phyloP scores from a whole-genome alignment of 768 basidiomycete species.

The Amanita phalloides region DNA sequence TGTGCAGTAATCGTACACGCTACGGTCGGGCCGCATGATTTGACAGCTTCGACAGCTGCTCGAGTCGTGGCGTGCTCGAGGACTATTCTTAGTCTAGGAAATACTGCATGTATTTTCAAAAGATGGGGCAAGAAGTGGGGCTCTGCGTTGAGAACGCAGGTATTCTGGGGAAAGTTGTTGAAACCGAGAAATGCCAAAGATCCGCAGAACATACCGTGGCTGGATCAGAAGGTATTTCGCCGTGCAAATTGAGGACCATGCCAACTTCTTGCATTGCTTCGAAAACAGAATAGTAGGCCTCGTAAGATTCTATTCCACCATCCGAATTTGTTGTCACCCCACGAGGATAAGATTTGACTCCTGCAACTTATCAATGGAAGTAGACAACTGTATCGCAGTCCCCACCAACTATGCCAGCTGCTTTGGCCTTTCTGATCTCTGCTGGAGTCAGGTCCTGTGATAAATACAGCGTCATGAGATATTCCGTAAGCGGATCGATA shows the following conservation, averaged over 20 bases:
- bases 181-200: slow-evolving; percentile 1
- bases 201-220: slow-evolving; percentile 23
- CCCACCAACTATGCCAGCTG: slow-evolving; percentile 66
- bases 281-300: slow-evolving; percentile 87
- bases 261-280: slow-evolving; percentile 87
- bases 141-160: slow-evolving; percentile 91
- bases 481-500: slow-evolving; percentile 72
- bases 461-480: slow-evolving; percentile 96
- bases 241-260: slow-evolving; percentile 95
- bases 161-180: slow-evolving; percentile 42
- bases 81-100: slow-evolving; percentile 89
- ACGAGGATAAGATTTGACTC: slow-evolving; percentile 94
- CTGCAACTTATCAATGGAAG: slow-evolving; percentile 12
- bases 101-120: slow-evolving; percentile 64
- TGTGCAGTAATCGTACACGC: slow-evolving; percentile 97
- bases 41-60: slow-evolving; percentile 82
- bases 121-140: slow-evolving; percentile 83
- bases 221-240: slow-evolving; percentile 89
- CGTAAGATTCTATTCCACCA: slow-evolving; percentile 93
- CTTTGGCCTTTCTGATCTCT: slow-evolving; percentile 81
- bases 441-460: slow-evolving; percentile 83
- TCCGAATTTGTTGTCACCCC: slow-evolving; percentile 98
- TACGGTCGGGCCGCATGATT: slow-evolving; percentile 68
- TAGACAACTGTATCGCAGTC: background rate
- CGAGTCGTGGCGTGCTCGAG: slow-evolving; percentile 95